phyloP scores from a whole-genome alignment of 352 stramenopile genomes.

The Thalassiosira livingstoniorum region DNA sequence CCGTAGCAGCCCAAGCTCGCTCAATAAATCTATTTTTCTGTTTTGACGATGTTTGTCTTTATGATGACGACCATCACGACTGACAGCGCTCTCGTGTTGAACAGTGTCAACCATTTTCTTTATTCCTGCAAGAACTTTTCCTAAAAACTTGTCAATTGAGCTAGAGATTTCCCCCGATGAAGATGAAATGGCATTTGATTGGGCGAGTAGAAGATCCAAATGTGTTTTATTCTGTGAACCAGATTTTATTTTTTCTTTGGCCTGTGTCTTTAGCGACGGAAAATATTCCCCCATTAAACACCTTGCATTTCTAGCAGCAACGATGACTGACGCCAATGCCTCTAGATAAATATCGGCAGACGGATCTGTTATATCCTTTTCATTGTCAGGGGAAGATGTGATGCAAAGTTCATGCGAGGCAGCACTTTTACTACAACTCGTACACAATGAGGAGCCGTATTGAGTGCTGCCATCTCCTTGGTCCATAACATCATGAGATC shows the following conservation, averaged over 20 bases:
- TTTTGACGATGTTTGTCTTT: background rate
- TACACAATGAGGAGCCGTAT: constrained; percentile 44
- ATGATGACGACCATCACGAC: background rate
- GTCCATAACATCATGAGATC: constrained; percentile 1
- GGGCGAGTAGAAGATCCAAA: constrained; percentile 14
- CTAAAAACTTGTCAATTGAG: constrained; percentile 33
- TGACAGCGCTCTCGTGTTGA: background rate
- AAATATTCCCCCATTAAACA: constrained; percentile 57
- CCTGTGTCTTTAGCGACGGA: constrained; percentile 21
- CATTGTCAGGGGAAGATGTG: constrained; percentile 10
- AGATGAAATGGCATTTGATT: constrained; percentile 45
- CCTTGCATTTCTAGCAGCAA: constrained; percentile 48
- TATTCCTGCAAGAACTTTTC: constrained; percentile 25
- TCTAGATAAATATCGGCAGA: background rate
- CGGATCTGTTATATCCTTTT: background rate
- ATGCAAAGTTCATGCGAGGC: constrained; percentile 49
- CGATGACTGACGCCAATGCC: constrained; percentile 43
- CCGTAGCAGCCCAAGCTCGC: constrained; percentile 38
- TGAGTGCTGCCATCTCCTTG: constrained; percentile 2
- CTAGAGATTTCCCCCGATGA: constrained; percentile 39
- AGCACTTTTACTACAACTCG: constrained; percentile 41
- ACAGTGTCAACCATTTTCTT: constrained; percentile 26
- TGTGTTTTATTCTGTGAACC: no score
- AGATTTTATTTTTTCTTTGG: background rate
- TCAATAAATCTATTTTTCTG: constrained; percentile 18